Evolutionary conservation across 208 protist genomes (phyloP).

Genomic region (Trypanosoma rangeli): DNA sequence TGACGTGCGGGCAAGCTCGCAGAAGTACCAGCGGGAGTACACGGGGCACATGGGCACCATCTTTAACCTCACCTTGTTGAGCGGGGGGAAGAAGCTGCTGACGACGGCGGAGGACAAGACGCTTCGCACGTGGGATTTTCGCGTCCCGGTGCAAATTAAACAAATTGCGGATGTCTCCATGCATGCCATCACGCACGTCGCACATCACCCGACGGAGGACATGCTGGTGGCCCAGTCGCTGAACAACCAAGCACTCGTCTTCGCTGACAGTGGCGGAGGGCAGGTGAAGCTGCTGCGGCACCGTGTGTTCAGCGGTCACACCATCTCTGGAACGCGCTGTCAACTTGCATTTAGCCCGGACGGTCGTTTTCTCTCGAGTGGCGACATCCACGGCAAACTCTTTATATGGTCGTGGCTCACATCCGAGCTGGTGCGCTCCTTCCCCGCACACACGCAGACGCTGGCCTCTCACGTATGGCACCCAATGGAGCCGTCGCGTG

Average conservation of each 20-base stretch:
- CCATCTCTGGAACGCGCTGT: constrained; percentile 93
- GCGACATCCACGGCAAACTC: constrained; percentile 91
- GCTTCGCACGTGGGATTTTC: constrained; percentile 96
- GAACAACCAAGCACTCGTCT: constrained; percentile 96
- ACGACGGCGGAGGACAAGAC: constrained; percentile 96
- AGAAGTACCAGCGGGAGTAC: constrained; percentile 89
- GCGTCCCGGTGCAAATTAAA: constrained; percentile 96
- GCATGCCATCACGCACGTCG: constrained; percentile 90
- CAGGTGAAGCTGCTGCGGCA: constrained; percentile 77
- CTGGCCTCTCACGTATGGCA: constrained; percentile 93
- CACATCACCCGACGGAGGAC: constrained; percentile 89
- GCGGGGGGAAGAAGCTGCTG: constrained; percentile 91
- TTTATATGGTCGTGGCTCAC: constrained; percentile 95
- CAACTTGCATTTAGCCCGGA: constrained; percentile 92
- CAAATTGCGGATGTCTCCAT: constrained; percentile 95
- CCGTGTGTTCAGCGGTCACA: constrained; percentile 93
- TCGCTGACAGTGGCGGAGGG: constrained; percentile 75
- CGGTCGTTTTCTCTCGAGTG: constrained; percentile 88
- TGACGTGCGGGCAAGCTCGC: constrained; percentile 72
- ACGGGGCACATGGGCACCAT: constrained; percentile 96
- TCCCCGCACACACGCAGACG: constrained; percentile 85
- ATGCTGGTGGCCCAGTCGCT: constrained; percentile 93
- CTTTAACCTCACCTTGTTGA: constrained; percentile 95
- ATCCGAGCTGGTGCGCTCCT: constrained; percentile 76
- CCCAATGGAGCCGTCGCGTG: constrained; percentile 86